Conservation (phyloP, 106 monocot species). For the Platanthera zijinensis region DNA sequence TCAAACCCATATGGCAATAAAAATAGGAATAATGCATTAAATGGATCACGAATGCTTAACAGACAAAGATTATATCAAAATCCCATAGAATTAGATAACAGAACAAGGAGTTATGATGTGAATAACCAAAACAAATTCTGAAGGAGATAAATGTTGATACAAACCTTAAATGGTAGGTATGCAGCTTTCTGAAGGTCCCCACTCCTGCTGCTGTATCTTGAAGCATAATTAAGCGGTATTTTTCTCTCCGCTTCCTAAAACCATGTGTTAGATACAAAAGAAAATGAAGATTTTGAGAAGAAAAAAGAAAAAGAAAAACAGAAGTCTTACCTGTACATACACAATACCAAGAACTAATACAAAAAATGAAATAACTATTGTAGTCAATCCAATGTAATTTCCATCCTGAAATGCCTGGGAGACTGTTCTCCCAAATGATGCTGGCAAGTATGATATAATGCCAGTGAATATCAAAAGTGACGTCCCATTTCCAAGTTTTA, state of each 20-base stretch:
- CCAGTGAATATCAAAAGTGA: constrained; percentile 97
- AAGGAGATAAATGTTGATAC: background rate
- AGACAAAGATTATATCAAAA: background rate
- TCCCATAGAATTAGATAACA: background rate
- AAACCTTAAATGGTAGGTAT: constrained; percentile 97
- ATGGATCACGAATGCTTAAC: background rate
- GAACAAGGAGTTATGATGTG: background rate
- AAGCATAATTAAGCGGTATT: constrained; percentile 99
- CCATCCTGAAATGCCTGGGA: constrained; percentile 93
- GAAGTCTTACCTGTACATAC: constrained; percentile 80
- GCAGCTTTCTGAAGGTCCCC: constrained; percentile 85
- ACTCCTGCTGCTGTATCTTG: constrained; percentile 83
- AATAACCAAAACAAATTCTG: constrained; percentile 6
- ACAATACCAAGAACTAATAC: constrained; percentile 90
- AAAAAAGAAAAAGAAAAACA: background rate
- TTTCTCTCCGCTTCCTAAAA: constrained; percentile 99
- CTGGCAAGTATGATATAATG: constrained; percentile 95
- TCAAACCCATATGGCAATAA: background rate
- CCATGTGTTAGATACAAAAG: constrained; percentile 29
- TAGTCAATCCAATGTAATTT: constrained; percentile 76
- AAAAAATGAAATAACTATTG: constrained; percentile 69
- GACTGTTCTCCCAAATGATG: constrained; percentile 89
- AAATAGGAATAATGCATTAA: background rate
- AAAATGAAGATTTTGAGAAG: constrained; percentile 1
- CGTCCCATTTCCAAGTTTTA: constrained; percentile 99